These are phyloP conservation scores for Saccharomyces jurei DNA, from an alignment of 805 yeast species.

Conservation along the genomic window DNA sequence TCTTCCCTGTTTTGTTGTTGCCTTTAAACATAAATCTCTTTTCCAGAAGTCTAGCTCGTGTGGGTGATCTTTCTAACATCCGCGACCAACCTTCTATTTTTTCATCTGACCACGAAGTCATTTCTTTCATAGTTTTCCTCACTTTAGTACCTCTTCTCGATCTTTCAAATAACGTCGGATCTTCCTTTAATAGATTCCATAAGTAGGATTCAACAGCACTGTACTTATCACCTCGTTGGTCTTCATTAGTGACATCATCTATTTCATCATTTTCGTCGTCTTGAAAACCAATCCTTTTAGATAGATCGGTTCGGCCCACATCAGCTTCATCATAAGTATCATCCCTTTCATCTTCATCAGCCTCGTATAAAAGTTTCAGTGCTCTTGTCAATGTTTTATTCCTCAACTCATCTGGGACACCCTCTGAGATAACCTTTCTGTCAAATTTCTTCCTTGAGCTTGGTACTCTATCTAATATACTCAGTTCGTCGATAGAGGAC, in stretches of 20 bases:
- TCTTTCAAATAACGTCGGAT: constrained; percentile 42
- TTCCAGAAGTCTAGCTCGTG: constrained; percentile 53
- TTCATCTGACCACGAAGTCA: constrained; percentile 73
- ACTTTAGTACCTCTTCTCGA: constrained; percentile 41
- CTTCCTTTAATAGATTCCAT: constrained; percentile 47
- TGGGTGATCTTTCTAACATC: constrained; percentile 60
- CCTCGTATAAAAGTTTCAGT: constrained; percentile 53
- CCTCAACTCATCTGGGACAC: constrained; percentile 42
- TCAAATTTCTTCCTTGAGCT: constrained; percentile 13
- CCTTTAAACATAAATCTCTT: constrained; percentile 49
- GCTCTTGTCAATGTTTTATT: constrained; percentile 55
- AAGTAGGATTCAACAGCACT: constrained; percentile 46
- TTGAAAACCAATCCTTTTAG: constrained; percentile 1
- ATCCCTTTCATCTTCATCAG: constrained; percentile 81
- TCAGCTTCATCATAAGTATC: constrained; percentile 60
- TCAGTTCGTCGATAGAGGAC: not conserved
- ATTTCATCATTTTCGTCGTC: constrained; percentile 3
- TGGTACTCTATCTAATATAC: not conserved
- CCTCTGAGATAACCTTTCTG: constrained; percentile 9
- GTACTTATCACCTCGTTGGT: constrained; percentile 19
- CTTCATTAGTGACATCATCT: constrained; percentile 12
- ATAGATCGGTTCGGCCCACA: constrained; percentile 11
- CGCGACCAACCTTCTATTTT: constrained; percentile 92
- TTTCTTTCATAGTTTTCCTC: constrained; percentile 44
- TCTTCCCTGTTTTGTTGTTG: constrained; percentile 26